Base-by-base conservation (phyloP, 345 rosid species). In the Salix udensis region DNA sequence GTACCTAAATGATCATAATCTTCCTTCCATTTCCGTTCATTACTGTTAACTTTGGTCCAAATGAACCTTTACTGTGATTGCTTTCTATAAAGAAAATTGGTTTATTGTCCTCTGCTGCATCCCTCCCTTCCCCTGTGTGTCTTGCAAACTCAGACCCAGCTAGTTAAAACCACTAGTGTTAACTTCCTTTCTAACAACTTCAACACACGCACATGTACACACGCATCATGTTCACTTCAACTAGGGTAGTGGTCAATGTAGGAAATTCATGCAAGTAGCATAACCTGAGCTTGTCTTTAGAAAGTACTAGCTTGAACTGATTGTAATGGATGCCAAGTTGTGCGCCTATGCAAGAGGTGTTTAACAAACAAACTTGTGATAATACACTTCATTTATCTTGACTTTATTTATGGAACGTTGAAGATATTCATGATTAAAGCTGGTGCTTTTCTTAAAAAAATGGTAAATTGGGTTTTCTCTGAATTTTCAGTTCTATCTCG, bases 1-100 rank as follows among this genome's bases (percentile, higher is more conserved):
- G 99, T 94, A 88, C 77, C 65, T 75, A 60, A 60, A 62, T 40
- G 9, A 39, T 67, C 23, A 65, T 76, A 70, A 72, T 74, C 26
- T 53, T 76, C 74, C 50, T 55, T 40, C 18, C 69, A 16, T 76
- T n/a, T 28, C 3, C 12, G 16, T 65, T 4, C 26, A 18, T 53
- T 30, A 11, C 21, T 34, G 10, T 40, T 28, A 72, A 21, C 68
- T 23, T 34, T n/a, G 64, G 15, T 58, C 64, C 28, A 4, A 40
- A 10, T 58, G 28, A 58, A 24, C 24, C 6, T n/a, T 58, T 58
- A 23, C 4, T 58, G 28, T 23, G 12, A 23, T n/a, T 58, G 24
- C 23, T 58, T 19, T 58, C 61, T 30, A 30, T 23, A 9, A 4
- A 36, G 71, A 31, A 40, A 67, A 53, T 52, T 50, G 15, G 65